phyloP scores from a whole-genome alignment of 352 stramenopile genomes.

The Pythium biforme region DNA sequence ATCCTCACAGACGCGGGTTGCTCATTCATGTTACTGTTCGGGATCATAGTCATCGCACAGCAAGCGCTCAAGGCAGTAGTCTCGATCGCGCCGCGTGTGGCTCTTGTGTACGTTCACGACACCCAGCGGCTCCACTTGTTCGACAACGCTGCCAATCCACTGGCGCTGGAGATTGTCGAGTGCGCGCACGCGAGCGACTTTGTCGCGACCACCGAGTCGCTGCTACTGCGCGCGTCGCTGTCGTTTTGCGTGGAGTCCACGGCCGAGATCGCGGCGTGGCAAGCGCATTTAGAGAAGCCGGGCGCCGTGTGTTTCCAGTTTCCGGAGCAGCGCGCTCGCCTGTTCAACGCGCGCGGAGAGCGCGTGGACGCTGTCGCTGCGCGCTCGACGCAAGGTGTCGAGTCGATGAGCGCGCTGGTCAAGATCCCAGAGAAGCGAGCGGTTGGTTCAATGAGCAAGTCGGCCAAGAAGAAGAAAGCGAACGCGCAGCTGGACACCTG shows the following conservation, averaged over 20 bases:
- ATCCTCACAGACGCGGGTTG: no score
- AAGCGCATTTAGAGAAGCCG: slow-evolving; percentile 22
- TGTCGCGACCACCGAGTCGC: slow-evolving; percentile 29
- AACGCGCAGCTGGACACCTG: slow-evolving; percentile 18
- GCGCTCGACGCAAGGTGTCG: slow-evolving; percentile 10
- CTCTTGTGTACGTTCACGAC: slow-evolving; percentile 29
- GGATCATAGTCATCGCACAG: neutral
- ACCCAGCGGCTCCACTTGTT: slow-evolving; percentile 23
- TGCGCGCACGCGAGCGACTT: slow-evolving; percentile 56
- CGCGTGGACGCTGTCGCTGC: slow-evolving; percentile 20
- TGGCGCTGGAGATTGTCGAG: slow-evolving; percentile 35
- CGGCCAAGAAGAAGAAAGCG: slow-evolving; percentile 25
- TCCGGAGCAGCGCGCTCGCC: slow-evolving; percentile 16
- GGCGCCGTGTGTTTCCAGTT: slow-evolving; percentile 41
- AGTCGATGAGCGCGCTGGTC: slow-evolving; percentile 13
- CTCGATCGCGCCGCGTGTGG: neutral
- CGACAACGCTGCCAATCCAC: neutral
- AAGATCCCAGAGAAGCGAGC: slow-evolving; percentile 29
- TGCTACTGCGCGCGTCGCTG: slow-evolving; percentile 42
- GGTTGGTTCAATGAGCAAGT: slow-evolving; percentile 32
- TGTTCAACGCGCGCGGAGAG: slow-evolving; percentile 35
- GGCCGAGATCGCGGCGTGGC: slow-evolving; percentile 5
- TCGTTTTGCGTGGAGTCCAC: slow-evolving; percentile 29
- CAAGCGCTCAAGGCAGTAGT: neutral
- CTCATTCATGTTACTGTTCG: no score